Evolutionary conservation across 257 asterid species (phyloP), one percentile per base, ranked within the genome.

Genomic region (Rubia yunnanensis): DNA sequence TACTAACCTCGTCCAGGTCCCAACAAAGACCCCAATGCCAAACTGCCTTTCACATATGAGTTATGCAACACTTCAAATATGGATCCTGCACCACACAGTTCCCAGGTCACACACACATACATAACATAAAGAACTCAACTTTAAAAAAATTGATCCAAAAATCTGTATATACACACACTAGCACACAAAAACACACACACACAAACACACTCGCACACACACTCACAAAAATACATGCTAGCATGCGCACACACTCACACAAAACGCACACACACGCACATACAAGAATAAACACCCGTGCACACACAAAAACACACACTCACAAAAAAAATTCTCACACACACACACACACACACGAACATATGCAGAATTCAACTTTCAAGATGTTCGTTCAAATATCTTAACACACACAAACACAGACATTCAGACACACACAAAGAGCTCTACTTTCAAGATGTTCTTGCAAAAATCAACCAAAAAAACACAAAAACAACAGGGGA

Each of bases 1-100:
- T 26, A 69, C 92, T 71, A 82, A 89, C 98, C 98, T 87, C 97
- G 83, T 75, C 97, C 98, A 60, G 98, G 98, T 63, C 98, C 97
- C 81, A 92, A 69, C 55, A 92, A 79, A 64, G 98, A 82, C 72
- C 89, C 97, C 80, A 89, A 69, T 27, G 98, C 96, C 77, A 92
- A 77, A 69, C 91, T 95, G 66, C 89, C 95, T 78, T 89, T 92
- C 84, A 92, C 88, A 72, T 85, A 89, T 22, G 95, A 79, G 80
- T 87, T 87, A 71, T 92, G 98, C 80, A 92, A 76, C 49, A 83
- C 65, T 34, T 87, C 95, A 83, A 87, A 41, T 23, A 89, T 35
- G 34, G 95, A 72, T 18, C 96, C 98, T 72, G 77, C 11, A 36
- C 17, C 49, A 61, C 49, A 61, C 15, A 23, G 2, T n/a, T 66